Percentiles rank a stretch among this genome's conserved stretches.
Conservation (phyloP, 192 early-diverging fungal genomes). For the Coemansia sp. region DNA sequence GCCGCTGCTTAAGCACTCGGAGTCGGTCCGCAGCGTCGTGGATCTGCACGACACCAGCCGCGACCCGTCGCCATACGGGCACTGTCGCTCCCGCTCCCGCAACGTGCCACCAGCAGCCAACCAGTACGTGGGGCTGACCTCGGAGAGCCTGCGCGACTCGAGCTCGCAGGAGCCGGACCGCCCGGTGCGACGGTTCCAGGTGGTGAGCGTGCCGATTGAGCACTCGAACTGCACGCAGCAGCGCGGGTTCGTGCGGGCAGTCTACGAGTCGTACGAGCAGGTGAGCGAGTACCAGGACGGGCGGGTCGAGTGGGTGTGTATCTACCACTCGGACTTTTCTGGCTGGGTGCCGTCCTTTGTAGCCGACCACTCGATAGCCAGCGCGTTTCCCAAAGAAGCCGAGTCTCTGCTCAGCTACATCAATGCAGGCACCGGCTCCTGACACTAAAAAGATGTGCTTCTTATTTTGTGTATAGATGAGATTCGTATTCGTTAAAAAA, state of each 20-base stretch:
- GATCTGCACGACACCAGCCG: slow-evolving; percentile 1
- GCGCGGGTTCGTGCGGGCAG: slow-evolving; percentile 33
- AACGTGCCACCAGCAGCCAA: background rate
- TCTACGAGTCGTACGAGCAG: slow-evolving; percentile 46
- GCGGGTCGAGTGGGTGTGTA: slow-evolving; percentile 35
- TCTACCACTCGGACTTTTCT: slow-evolving; percentile 44
- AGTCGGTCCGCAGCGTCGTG: background rate
- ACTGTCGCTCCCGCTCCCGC: background rate
- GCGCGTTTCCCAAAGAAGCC: slow-evolving; percentile 36
- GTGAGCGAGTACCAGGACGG: slow-evolving; percentile 36
- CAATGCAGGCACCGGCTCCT: background rate
- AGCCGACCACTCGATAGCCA: slow-evolving; percentile 38
- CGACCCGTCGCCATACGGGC: background rate
- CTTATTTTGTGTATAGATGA: background rate
- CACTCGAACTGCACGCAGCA: slow-evolving; percentile 27
- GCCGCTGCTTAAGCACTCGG: background rate
- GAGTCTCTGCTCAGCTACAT: slow-evolving; percentile 32
- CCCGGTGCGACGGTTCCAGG: slow-evolving; percentile 31
- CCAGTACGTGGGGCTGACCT: slow-evolving; percentile 19
- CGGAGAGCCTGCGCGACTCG: slow-evolving; percentile 2
- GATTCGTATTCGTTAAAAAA: background rate
- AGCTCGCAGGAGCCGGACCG: background rate
- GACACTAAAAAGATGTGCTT: slow-evolving; percentile 3
- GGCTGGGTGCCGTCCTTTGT: slow-evolving; percentile 45
- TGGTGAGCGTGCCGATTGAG: slow-evolving; percentile 27